These are phyloP conservation scores for Aspergillus kassunensis DNA, from an alignment of 495 filamentous ascomycete genomes.

Conservation along the genomic window DNA sequence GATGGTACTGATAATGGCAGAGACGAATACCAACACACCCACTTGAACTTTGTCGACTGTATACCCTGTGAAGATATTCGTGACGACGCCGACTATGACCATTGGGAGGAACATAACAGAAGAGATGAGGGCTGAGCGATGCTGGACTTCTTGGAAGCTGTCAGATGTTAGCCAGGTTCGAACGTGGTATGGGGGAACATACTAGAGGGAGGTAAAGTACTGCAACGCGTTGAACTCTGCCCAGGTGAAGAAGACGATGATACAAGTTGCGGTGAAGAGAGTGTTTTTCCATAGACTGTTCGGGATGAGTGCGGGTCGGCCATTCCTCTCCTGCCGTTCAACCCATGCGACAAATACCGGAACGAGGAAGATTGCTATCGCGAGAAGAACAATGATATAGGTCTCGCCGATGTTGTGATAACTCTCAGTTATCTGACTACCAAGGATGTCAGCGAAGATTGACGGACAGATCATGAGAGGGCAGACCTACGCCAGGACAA, in stretches of 20 bases:
- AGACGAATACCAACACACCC: background rate
- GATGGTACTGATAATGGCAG: background rate
- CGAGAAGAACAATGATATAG: constrained; percentile 2
- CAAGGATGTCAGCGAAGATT: background rate
- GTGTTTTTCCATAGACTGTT: constrained; percentile 11
- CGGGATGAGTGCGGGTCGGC: constrained; percentile 8
- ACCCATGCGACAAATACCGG: constrained; percentile 5
- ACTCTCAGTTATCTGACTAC: background rate
- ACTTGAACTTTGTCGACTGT: constrained; percentile 3
- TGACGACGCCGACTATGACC: background rate
- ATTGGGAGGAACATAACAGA: constrained; percentile 5
- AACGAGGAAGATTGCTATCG: background rate
- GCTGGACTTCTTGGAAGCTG: constrained; percentile 3
- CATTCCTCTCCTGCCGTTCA: background rate
- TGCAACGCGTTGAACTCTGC: constrained; percentile 4
- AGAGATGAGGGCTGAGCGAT: background rate
- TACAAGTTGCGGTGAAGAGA: constrained; percentile 4
- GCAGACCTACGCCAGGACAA: background rate
- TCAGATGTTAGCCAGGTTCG: background rate
- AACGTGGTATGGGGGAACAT: background rate
- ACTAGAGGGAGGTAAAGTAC: constrained; percentile 9
- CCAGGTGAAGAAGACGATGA: constrained; percentile 9
- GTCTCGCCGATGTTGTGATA: background rate
- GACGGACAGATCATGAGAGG: too few species aligned
- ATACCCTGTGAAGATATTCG: constrained; percentile 3